Evolutionary conservation across 345 rosid genomes (phyloP), one percentile per base, ranked within the genome.

Genomic region (Salix viminalis): DNA sequence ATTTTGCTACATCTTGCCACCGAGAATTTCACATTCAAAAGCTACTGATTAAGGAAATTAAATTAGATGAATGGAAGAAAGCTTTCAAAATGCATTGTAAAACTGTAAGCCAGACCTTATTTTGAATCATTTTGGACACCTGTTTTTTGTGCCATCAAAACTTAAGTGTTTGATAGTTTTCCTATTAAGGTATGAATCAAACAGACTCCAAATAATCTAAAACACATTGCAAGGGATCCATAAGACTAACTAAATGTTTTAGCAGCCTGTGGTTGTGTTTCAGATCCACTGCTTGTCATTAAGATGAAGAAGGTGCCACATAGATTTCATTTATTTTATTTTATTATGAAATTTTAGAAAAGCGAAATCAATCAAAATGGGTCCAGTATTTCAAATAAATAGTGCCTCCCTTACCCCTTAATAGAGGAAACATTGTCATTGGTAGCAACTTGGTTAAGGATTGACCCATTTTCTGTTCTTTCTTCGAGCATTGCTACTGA

Each of bases 401-500:
- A 23, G 72, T 69, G 74, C 79, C 71, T 64, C 73, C 70, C 89
- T 85, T 91, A 91, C 95, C 89, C 82, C 80, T 58, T 69, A 75
- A 65, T 34, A 62, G 89, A 78, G 65, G 79, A 72, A 76, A n/a
- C 75, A 28, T 76, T 76, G 60, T 80, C 81, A 75, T 65, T 58
- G 37, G 70, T 56, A 71, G 75, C 81, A 75, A 65, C 66, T 64
- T 48, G 52, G 77, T 67, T 80, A 77, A 48, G 73, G 36, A 80
- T 42, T 58, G 91, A 67, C 50, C 76, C 83, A 82, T 76, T 80
- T 73, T 73, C 83, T 64, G 82, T 81, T 72, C 71, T 83, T 80
- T 79, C 93, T 77, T 78, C 56, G 6, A 78, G 86, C 67, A 77
- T 58, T 32, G 74, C 79, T 58, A 79, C 76, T 28, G 87, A 85